Percentiles rank a stretch among this genome's conserved stretches.
phyloP scores from a whole-genome alignment of 495 filamentous ascomycete genomes.

The Neurospora tetraspora region DNA sequence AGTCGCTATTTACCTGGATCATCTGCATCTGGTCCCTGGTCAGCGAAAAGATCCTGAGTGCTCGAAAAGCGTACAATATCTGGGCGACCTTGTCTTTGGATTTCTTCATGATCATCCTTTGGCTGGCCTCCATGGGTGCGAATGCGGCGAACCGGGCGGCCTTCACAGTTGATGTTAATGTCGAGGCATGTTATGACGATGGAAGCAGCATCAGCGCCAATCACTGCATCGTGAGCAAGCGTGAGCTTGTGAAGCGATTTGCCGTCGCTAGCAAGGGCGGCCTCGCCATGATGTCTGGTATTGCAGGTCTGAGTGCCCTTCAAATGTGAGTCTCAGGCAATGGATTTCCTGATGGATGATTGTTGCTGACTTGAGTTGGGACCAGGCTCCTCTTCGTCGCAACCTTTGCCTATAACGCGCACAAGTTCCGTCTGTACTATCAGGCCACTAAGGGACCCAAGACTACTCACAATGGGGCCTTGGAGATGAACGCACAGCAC shows the following conservation, averaged over 20 bases:
- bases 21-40: constrained; percentile 30
- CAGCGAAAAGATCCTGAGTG: constrained; percentile 27
- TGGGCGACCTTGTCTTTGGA: constrained; percentile 38
- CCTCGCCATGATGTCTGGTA: constrained; percentile 25
- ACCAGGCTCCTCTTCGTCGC: constrained; percentile 34
- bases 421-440: constrained; percentile 30
- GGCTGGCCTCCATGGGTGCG: constrained; percentile 37
- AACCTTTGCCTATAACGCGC: constrained; percentile 32
- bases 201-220: constrained; percentile 28
- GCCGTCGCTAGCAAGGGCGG: constrained; percentile 19
- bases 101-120: constrained; percentile 34
- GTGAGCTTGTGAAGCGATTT: constrained; percentile 14
- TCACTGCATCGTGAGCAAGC: constrained; percentile 21
- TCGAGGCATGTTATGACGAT: constrained; percentile 25
- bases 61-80: constrained; percentile 31
- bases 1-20: constrained; percentile 39
- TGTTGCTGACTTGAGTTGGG: not conserved
- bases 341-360: not conserved
- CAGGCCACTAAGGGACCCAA: constrained; percentile 12
- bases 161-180: constrained; percentile 23
- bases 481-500: constrained; percentile 28
- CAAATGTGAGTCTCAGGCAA: constrained; percentile 16
- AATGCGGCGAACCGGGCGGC: constrained; percentile 29
- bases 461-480: constrained; percentile 15
- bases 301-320: constrained; percentile 36